Conservation (phyloP, 331 rosid species). For the Cydonia oblonga region DNA sequence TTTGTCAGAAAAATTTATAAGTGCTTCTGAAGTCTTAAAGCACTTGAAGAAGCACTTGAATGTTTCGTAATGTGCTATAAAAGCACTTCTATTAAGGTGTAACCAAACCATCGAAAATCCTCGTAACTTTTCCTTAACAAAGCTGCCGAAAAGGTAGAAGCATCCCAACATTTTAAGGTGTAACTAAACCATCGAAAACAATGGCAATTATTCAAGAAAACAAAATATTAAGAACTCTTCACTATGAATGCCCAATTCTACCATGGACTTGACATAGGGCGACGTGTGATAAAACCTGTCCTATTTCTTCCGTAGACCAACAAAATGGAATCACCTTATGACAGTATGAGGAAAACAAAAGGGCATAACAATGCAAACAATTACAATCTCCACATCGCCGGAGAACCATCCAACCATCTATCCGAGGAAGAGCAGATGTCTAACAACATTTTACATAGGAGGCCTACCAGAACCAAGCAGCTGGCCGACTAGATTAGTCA, state of each 20-base stretch:
- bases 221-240: neutral
- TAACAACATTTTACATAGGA: conserved; percentile 32
- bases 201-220: too few species aligned
- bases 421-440: conserved; percentile 1
- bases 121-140: too few species aligned
- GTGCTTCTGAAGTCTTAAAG: too few species aligned
- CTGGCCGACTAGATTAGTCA: conserved; percentile 93
- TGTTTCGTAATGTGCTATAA: neutral
- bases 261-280: conserved; percentile 11
- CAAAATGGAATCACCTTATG: conserved; percentile 11
- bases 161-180: too few species aligned
- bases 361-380: conserved; percentile 7
- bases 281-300: conserved; percentile 22
- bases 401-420: conserved; percentile 5
- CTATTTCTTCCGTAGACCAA: neutral
- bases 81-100: neutral
- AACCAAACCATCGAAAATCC: neutral
- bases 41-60: too few species aligned
- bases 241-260: conserved; percentile 13
- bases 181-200: too few species aligned
- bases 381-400: conserved; percentile 5
- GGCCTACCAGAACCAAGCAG: conserved; percentile 85
- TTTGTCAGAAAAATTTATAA: too few species aligned
- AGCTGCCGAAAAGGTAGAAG: too few species aligned
- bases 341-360: conserved; percentile 12